These are phyloP conservation scores for Populus euphratica DNA, from an alignment of 345 rosid genomes.

Conservation along the genomic window DNA sequence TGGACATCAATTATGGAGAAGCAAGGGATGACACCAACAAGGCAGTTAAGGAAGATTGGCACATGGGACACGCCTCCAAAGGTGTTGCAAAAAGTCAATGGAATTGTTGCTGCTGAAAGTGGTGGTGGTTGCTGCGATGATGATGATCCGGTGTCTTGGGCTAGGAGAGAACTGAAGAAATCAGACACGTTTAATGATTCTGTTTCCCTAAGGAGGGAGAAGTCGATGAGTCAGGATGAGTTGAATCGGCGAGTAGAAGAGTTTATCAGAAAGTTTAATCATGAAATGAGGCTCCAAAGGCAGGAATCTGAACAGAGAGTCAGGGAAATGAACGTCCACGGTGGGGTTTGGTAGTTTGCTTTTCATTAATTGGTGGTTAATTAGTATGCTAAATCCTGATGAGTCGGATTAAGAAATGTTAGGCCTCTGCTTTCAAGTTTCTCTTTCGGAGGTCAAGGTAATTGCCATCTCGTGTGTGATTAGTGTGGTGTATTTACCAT, in stretches of 20 bases:
- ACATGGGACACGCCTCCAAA: conserved; percentile 36
- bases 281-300: conserved; percentile 41
- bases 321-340: conserved; percentile 21
- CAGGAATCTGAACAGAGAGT: conserved; percentile 39
- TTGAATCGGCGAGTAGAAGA: conserved; percentile 42
- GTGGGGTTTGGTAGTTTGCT: neutral
- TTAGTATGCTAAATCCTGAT: neutral
- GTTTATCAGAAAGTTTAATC: conserved; percentile 41
- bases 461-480: neutral
- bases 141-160: conserved; percentile 18
- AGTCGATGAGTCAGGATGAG: conserved; percentile 41
- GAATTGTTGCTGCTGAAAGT: neutral
- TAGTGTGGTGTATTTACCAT: neutral
- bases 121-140: neutral
- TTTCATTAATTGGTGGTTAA: too few relatives aligned
- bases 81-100: neutral
- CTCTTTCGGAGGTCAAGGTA: neutral
- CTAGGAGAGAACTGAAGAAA: conserved; percentile 28
- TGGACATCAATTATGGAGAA: conserved; percentile 50
- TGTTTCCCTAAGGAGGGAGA: conserved; percentile 28
- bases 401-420: neutral
- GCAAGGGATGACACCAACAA: conserved; percentile 7
- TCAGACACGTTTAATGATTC: conserved; percentile 39
- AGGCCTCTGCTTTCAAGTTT: neutral
- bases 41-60: conserved; percentile 38